These are phyloP conservation scores for Aegilops umbellulata DNA, from an alignment of 176 grass and related monocot species.

Conservation along the genomic window DNA sequence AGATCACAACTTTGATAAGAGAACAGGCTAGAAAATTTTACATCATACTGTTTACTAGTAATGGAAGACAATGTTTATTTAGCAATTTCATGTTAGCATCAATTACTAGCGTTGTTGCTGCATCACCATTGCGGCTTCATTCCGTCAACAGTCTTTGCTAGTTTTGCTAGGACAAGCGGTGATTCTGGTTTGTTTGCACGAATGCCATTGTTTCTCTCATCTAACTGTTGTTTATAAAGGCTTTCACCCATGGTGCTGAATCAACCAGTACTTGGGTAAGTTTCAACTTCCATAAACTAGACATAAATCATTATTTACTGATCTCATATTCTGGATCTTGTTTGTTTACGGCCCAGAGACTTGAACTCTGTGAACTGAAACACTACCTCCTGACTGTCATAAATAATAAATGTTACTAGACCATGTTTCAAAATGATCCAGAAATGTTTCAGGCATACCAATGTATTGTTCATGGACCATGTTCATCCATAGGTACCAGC, in stretches of 20 bases:
- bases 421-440: background rate
- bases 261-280: background rate
- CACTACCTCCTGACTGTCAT: background rate
- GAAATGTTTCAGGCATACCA: background rate
- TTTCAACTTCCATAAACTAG: background rate
- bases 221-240: too few relatives aligned
- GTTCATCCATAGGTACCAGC: background rate
- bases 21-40: background rate
- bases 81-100: too few relatives aligned
- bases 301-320: background rate
- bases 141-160: too few relatives aligned
- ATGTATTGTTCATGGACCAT: background rate
- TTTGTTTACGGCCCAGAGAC: background rate
- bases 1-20: background rate
- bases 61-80: too few relatives aligned
- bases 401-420: too few relatives aligned
- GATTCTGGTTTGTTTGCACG: too few relatives aligned
- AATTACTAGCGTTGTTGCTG: too few relatives aligned
- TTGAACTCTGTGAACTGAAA: background rate
- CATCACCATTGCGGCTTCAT: too few relatives aligned
- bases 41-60: too few relatives aligned
- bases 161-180: too few relatives aligned
- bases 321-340: background rate
- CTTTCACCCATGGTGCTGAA: background rate
- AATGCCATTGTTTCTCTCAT: too few relatives aligned